Conservation (phyloP, 176 grass and related monocot species). For the Ensete ventricosum region DNA sequence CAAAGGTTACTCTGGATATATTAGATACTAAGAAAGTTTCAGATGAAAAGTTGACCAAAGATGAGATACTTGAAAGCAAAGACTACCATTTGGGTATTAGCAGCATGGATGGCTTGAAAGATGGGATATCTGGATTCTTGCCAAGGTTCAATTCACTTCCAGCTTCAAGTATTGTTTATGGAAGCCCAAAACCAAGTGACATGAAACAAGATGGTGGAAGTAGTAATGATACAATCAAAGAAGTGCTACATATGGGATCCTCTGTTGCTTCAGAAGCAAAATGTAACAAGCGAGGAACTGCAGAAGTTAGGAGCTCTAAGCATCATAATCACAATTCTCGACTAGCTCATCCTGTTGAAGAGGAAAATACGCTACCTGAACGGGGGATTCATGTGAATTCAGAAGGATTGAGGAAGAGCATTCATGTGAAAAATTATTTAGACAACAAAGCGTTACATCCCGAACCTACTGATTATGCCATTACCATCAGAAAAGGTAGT, state of each 20-base stretch:
- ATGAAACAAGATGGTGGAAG: conserved; percentile 19
- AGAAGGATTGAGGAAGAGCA: conserved; percentile 44
- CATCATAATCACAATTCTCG: conserved; percentile 16
- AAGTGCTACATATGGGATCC: conserved; percentile 31
- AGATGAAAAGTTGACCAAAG: conserved; percentile 3
- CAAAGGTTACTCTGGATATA: conserved; percentile 5
- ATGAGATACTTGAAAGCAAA: conserved; percentile 13
- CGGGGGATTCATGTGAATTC: conserved; percentile 55
- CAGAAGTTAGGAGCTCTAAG: conserved; percentile 22
- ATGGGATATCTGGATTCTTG: conserved; percentile 27
- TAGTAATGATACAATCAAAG: conserved; percentile 42
- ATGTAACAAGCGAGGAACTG: conserved; percentile 21
- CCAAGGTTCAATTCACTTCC: conserved; percentile 46
- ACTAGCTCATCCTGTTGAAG: conserved; percentile 8
- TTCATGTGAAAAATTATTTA: conserved; percentile 33
- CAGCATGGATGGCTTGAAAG: conserved; percentile 47
- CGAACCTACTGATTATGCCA: conserved; percentile 22
- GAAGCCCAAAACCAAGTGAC: conserved; percentile 16
- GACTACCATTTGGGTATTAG: conserved; percentile 41
- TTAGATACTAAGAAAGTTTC: conserved; percentile 1
- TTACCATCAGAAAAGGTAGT: conserved; percentile 7
- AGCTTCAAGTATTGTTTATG: background rate
- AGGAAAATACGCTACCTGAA: conserved; percentile 58
- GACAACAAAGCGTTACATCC: conserved; percentile 1
- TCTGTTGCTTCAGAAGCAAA: conserved; percentile 30